Conservation (phyloP, 2,329 filamentous ascomycete genomes). For the Epichloe typhina region DNA sequence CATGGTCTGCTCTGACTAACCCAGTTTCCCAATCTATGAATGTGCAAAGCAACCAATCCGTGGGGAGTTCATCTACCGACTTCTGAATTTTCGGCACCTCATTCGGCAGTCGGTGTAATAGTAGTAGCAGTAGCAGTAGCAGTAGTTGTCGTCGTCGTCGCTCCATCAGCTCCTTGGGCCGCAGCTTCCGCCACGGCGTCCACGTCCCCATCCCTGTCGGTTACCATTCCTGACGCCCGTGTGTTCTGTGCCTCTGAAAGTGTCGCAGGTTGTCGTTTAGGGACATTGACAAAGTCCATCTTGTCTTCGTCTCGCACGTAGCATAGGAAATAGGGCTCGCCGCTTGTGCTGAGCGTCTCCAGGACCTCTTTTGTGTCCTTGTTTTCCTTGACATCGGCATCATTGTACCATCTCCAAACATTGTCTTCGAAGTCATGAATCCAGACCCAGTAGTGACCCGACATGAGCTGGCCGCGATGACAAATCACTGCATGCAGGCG, state of each 20-base stretch:
- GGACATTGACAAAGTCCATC: conserved; percentile 36
- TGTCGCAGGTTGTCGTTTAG: conserved; percentile 21
- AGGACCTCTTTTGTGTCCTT: conserved; percentile 57
- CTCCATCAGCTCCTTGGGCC: neutral
- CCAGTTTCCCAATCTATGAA: no score
- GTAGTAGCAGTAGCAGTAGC: neutral
- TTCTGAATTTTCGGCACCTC: neutral
- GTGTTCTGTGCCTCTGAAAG: conserved; percentile 5
- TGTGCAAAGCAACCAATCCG: no score
- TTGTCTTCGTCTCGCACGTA: conserved; percentile 62
- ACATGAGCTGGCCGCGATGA: conserved; percentile 59
- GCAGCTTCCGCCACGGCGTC: conserved; percentile 4
- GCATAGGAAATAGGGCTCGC: conserved; percentile 72
- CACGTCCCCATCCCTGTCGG: conserved; percentile 15
- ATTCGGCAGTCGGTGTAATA: neutral
- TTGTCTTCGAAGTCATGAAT: conserved; percentile 76
- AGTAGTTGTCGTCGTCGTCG: neutral
- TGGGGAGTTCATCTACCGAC: neutral
- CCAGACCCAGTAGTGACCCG: conserved; percentile 95
- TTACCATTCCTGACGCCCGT: neutral
- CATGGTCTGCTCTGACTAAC: no score
- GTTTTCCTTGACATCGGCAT: conserved; percentile 61
- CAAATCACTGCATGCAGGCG: conserved; percentile 86
- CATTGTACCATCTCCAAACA: conserved; percentile 91
- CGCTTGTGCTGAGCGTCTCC: conserved; percentile 48